Percentiles rank a stretch among this genome's conserved stretches.
Evolutionary conservation across 1,139 yeast genomes (phyloP).

Genomic region (Magnusiomyces magnusii): DNA sequence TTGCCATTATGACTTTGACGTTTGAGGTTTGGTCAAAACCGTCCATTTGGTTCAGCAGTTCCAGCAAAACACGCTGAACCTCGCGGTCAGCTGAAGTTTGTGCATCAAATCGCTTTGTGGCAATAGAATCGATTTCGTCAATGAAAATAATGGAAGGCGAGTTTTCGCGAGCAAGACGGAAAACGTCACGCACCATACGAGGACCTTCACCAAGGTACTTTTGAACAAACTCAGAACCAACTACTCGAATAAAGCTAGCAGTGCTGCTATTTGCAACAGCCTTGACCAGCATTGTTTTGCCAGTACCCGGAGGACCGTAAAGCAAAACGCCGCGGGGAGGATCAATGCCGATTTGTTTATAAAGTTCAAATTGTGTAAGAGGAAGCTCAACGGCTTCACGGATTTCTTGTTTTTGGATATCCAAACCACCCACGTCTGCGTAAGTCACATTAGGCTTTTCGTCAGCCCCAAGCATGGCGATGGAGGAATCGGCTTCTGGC

Average conservation of each 20-base stretch:
- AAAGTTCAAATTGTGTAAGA: conserved; percentile 88
- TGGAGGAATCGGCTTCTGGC: conserved; percentile 97
- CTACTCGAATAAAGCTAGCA: conserved; percentile 92
- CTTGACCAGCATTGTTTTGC: conserved; percentile 97
- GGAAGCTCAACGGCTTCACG: conserved; percentile 98
- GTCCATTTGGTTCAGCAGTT: conserved; percentile 96
- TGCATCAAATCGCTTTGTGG: conserved; percentile 98
- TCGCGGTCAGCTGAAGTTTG: conserved; percentile 99
- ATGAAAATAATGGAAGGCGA: conserved; percentile 95
- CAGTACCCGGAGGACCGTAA: conserved; percentile 99
- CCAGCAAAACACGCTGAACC: conserved; percentile 95
- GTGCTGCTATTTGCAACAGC: conserved; percentile 97
- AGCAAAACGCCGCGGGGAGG: conserved; percentile 97
- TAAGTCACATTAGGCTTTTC: conserved; percentile 80
- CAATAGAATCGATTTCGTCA: conserved; percentile 98
- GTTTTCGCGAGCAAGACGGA: conserved; percentile 93
- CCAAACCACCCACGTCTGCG: conserved; percentile 97
- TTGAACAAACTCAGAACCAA: conserved; percentile 97
- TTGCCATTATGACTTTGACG: conserved; percentile 98
- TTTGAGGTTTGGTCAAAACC: conserved; percentile 96
- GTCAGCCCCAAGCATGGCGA: conserved; percentile 88
- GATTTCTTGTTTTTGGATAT: conserved; percentile 98
- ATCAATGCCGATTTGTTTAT: conserved; percentile 96
- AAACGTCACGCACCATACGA: conserved; percentile 98
- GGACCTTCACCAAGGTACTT: conserved; percentile 99